Percentiles rank a stretch among this genome's conserved stretches.
Evolutionary conservation across 1,139 yeast genomes (phyloP).

Genomic region (Candida glucosophila): DNA sequence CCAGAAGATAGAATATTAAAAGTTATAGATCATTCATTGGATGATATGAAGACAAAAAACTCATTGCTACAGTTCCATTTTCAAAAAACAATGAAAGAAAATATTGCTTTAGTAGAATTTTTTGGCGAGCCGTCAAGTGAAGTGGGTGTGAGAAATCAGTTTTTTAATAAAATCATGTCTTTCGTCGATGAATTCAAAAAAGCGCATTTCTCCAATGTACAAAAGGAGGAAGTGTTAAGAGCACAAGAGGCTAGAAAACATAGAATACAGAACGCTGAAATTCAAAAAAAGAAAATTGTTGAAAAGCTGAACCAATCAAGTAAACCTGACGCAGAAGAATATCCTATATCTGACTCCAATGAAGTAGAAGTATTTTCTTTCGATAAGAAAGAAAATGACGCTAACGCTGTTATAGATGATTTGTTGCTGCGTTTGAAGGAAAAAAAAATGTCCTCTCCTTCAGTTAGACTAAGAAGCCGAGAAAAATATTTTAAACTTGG

Average conservation of each 20-base stretch:
- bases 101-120: conserved; percentile 57
- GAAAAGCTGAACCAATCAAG: conserved; percentile 5
- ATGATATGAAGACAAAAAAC: conserved; percentile 57
- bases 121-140: conserved; percentile 79
- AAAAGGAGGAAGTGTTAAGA: conserved; percentile 38
- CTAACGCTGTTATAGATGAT: conserved; percentile 28
- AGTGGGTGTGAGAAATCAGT: conserved; percentile 28
- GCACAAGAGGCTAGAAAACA: conserved; percentile 31
- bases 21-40: conserved; percentile 39
- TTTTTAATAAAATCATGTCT: conserved; percentile 27
- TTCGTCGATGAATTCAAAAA: conserved; percentile 35
- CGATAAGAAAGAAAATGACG: conserved; percentile 4
- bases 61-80: conserved; percentile 49
- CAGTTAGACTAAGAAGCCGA: conserved; percentile 16
- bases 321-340: conserved; percentile 7
- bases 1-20: conserved; percentile 65
- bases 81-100: conserved; percentile 43
- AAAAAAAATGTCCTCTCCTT: conserved; percentile 12
- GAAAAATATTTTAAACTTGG: conserved; percentile 30
- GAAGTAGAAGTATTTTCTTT: conserved; percentile 2
- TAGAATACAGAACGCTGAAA: conserved; percentile 22
- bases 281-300: conserved; percentile 5
- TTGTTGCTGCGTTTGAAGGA: conserved; percentile 30
- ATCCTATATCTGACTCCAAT: conserved; percentile 5
- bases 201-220: conserved; percentile 40